phyloP scores from a whole-genome alignment of 257 asterid genomes.

The Solanum chiquidenum region DNA sequence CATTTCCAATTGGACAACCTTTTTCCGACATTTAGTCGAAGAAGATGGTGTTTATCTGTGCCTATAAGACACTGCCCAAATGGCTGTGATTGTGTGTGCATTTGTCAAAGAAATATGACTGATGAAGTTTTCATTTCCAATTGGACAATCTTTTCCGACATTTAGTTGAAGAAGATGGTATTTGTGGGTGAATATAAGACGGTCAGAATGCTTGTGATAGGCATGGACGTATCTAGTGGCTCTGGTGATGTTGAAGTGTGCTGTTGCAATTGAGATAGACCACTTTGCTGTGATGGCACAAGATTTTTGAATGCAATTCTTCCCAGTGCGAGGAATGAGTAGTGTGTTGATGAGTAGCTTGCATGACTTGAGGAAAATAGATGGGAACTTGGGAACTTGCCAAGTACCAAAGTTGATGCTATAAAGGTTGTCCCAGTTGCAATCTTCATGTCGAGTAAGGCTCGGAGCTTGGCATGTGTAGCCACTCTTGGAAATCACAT shows the following conservation, averaged over 20 bases:
- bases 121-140: background rate
- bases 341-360: background rate
- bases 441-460: background rate
- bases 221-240: background rate
- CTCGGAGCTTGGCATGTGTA: background rate
- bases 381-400: background rate
- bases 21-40: background rate
- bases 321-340: background rate
- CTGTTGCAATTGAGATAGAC: background rate
- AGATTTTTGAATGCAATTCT: background rate
- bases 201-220: background rate
- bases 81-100: background rate
- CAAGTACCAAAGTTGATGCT: background rate
- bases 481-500: background rate
- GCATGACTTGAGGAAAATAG: background rate
- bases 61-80: background rate
- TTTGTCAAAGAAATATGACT: background rate
- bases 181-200: background rate
- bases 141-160: background rate
- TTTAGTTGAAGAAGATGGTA: background rate
- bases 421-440: background rate
- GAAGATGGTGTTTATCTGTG: background rate
- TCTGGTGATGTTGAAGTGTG: background rate
- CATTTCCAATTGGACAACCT: background rate
- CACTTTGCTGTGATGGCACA: background rate